Evolutionary conservation across 148 eudicot genomes (phyloP), one percentile per base, ranked within the genome.

Genomic region (Rhododendron ferrugineum): DNA sequence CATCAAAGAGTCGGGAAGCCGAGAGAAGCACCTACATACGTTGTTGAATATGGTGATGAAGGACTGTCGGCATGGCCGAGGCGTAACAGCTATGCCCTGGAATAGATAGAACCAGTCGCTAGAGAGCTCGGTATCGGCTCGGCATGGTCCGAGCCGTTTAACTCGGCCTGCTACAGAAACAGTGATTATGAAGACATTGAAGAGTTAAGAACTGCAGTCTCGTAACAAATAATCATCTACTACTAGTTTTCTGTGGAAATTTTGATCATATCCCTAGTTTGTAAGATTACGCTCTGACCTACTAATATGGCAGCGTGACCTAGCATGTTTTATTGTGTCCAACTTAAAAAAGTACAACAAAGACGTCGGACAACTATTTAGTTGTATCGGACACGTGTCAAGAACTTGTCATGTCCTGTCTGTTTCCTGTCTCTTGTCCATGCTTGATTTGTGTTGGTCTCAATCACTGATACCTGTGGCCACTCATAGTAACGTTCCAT

Each of bases 401-500:
- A 70, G 40, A 70, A 14, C 18, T 14, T 32, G 16, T 30, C 75
- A 13, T 70, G 75, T 32, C 20, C 40, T 70, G 37, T 28, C 14
- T 68, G 18, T 68, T 10, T 68, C 34, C 60, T 54, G 23, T 18
- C 60, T 54, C 23, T 68, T 68, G 36, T 68, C 74, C 36, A 14
- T 68, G 7, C 18, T 36, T 68, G 36, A 30, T 30, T 26, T 2
- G 18, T 11, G 15, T 68, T 1, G 36, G 74, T 26, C 37, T 70
- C 40, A 32, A 70, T 14, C 20, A 14, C 40, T 13, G 22, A 70
- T 32, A 14, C 37, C 5, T 1, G 20, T 32, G 75, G 40, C 75
- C 75, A 79, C 79, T 87, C 52, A 79, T 66, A 68, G 20, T 1
- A 52, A 42, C 77, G 44, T 82, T 83, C 58, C 64, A 40, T 82